Base-by-base conservation (phyloP, 495 filamentous ascomycete species). In the Cenococcum geophilum region DNA sequence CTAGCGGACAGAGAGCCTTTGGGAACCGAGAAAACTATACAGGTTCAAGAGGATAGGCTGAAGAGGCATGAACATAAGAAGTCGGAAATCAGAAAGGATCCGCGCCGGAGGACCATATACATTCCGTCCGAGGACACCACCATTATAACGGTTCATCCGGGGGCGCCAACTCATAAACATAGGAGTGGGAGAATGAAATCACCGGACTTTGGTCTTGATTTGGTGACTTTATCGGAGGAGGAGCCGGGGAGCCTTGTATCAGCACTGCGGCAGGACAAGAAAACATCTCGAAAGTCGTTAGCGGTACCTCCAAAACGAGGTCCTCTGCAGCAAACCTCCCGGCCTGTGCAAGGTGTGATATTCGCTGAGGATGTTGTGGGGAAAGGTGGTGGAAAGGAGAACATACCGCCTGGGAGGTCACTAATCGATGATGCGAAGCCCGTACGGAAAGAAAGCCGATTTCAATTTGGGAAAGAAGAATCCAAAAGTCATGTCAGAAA, bases 121-220 rank as follows among this genome's bases (percentile, higher is more conserved):
- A 67, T 76, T 20, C 75, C 75, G 14, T 71, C 74, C 0, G 75
- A 76, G 20, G 75, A 76, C 40, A 77, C 75, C 16, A 75, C 75
- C 16, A 69, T 76, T 18, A 55, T 75, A 35, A 77, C 73, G 12
- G 76, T 76, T 18, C 73, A 76, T 57, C 73, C 75, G 2, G 74
- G 75, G 18, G 72, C 72, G 20, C 57, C 68, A 32, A 59, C 56
- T 35, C 60, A 61, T n/a, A 48, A 9, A 37, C 4, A 25, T 2
- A 16, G 52, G 5, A 59, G 59, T 48, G 60, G 58, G 12, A 57
- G 62, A 36, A 53, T 50, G 35, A 52, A 57, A 47, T 67, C 63
- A 11, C 64, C 69, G 25, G 55, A 70, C 47, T 36, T 68, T 36
- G 67, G 64, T 14, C 49, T 72, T 9, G 70, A 70, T 42, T 53